Evolutionary conservation across 805 yeast species (phyloP), one percentile per base, ranked within the genome.

Genomic region (Cyberlindnera euphorbiiphila): DNA sequence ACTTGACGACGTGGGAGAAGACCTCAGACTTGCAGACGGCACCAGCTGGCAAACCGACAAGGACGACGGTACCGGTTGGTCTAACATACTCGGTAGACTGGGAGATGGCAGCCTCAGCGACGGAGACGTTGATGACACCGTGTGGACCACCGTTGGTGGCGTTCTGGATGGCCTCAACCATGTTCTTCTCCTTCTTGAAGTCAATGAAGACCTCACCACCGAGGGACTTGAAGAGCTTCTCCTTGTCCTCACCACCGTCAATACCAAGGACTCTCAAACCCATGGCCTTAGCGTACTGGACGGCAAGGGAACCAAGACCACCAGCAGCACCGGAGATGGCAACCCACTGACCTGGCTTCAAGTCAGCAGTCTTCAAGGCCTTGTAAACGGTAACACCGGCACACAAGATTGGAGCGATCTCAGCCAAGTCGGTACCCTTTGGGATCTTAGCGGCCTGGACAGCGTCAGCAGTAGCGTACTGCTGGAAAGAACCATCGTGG

Each of bases 331-430:
- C 89, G 42, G 84, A 75, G 51, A 81, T 65, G 50, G 84, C 82
- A 42, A 81, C 81, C 85, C 85, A 81, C 53, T 82, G 73, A 51
- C 88, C 88, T 42, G 87, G 76, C 42, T 50, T 59, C 56, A 81
- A 67, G 41, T 74, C 74, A 38, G 94, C 85, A 29, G 85, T 81
- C 72, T 85, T 85, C 60, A 85, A 69, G 30, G 94, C 95, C 72
- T 85, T 85, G 80, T 85, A 85, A 41, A 84, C 94, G 27, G 95
- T 85, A 62, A 85, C 78, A 65, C 95, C 95, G 25, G 95, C 95
- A 69, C 95, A 85, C 56, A 86, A 74, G 58, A 85, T 78, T 53
- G 95, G 95, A 9, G 95, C 79, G 45, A 78, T 74, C 47, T 68
- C 71, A 38, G 91, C 88, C 53, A 85, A 73, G 58, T 86, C 89